phyloP scores from a whole-genome alignment of 2,329 filamentous ascomycete species.

The Fusarium devonianum region DNA sequence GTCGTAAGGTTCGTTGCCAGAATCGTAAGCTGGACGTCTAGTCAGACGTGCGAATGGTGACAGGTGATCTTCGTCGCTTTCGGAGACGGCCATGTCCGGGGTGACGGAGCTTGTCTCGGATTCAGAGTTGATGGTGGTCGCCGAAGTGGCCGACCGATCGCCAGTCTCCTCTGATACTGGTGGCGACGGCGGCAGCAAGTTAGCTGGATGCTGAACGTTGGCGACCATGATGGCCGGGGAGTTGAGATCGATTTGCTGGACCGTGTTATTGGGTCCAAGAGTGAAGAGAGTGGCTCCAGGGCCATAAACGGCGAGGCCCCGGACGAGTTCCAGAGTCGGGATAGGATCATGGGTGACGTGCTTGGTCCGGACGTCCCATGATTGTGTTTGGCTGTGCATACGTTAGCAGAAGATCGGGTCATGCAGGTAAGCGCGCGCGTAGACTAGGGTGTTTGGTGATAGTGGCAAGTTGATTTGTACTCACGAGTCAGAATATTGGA shows the following conservation, averaged over 20 bases:
- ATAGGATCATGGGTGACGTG: conserved; percentile 90
- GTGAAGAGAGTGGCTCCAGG: conserved; percentile 93
- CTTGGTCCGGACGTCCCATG: conserved; percentile 99
- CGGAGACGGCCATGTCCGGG: conserved; percentile 67
- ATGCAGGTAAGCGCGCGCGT: conserved; percentile 57
- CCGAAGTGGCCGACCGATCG: conserved; percentile 57
- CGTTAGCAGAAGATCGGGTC: conserved; percentile 45
- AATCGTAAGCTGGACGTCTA: conserved; percentile 69
- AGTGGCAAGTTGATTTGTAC: conserved; percentile 49
- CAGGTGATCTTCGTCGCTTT: conserved; percentile 79
- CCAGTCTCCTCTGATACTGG: conserved; percentile 79
- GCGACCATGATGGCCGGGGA: conserved; percentile 80
- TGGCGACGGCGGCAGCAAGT: conserved; percentile 79
- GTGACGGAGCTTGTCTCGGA: conserved; percentile 63
- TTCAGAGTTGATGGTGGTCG: conserved; percentile 59
- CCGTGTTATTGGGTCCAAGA: conserved; percentile 82
- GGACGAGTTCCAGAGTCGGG: conserved; percentile 81
- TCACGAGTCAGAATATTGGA: conserved; percentile 91
- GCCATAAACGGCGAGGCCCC: conserved; percentile 86
- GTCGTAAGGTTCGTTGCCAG: conserved; percentile 68
- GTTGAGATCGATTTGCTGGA: conserved; percentile 95
- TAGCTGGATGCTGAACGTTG: conserved; percentile 85
- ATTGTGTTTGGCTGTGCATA: conserved; percentile 76
- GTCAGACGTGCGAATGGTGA: conserved; percentile 79
- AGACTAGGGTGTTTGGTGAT: conserved; percentile 40